Evolutionary conservation across 768 basidiomycete species (phyloP).

Genomic region (Chalciporus pseudorubinellus): DNA sequence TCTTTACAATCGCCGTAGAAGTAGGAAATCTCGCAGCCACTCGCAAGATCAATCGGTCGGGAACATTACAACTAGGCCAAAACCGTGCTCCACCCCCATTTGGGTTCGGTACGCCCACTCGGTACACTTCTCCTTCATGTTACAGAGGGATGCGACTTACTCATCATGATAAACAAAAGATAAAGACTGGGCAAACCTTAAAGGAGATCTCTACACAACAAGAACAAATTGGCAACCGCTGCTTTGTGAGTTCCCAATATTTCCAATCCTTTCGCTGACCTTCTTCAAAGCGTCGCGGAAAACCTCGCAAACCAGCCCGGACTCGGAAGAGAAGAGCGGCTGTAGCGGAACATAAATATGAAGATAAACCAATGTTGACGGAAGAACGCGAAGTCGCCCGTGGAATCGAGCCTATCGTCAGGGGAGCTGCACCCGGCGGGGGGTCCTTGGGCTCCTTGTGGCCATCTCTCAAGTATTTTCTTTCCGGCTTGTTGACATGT

Average conservation of each 20-base stretch:
- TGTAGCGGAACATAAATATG: neutral
- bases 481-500: neutral
- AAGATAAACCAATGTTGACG: neutral
- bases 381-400: neutral
- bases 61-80: neutral
- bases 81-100: neutral
- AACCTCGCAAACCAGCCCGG: neutral
- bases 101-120: constrained; percentile 2
- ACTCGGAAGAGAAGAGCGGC: neutral
- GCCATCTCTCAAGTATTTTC: neutral
- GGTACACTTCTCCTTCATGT: neutral
- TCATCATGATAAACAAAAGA: neutral
- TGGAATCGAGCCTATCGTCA: no score
- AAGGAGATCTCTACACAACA: neutral
- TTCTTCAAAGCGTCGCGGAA: neutral
- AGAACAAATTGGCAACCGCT: neutral
- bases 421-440: neutral
- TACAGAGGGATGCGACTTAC: neutral
- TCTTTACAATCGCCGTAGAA: neutral
- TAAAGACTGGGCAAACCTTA: neutral
- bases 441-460: neutral
- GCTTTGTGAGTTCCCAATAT: neutral
- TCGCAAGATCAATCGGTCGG: neutral
- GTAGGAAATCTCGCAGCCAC: neutral
- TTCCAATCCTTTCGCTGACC: no score